Evolutionary conservation across 257 asterid genomes (phyloP).

Genomic region (Scutellaria galericulata): DNA sequence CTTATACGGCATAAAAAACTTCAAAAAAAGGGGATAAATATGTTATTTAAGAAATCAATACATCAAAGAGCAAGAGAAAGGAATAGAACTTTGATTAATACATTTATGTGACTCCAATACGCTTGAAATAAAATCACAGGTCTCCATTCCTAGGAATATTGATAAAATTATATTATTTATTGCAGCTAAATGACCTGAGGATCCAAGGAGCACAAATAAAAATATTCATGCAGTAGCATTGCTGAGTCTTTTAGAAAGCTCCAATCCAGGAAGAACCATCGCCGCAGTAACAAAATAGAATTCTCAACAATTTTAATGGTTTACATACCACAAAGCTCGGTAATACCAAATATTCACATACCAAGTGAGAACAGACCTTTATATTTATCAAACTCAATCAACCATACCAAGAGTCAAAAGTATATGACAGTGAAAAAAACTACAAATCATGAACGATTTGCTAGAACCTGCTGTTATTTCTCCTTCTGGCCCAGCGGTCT

Average conservation of each 20-base stretch:
- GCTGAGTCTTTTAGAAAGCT: neutral
- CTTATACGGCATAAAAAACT: neutral
- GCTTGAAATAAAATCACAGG: neutral
- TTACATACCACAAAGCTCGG: conserved; percentile 10
- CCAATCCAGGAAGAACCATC: conserved; percentile 5
- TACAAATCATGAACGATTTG: conserved; percentile 18
- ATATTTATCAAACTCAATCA: neutral
- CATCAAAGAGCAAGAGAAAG: conserved; percentile 1
- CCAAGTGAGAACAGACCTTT: neutral
- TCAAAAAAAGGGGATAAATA: neutral
- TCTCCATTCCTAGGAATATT: conserved; percentile 2
- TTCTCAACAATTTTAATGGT: conserved; percentile 2
- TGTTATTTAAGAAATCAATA: too few relatives aligned
- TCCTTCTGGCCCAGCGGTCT: conserved; percentile 94
- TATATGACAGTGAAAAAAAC: neutral
- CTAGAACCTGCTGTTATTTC: conserved; percentile 91
- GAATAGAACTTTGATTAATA: neutral
- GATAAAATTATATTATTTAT: neutral
- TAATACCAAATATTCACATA: conserved; percentile 6
- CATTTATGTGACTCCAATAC: neutral
- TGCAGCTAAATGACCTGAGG: neutral
- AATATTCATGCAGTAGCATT: conserved; percentile 20
- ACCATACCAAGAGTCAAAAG: neutral
- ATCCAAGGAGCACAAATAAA: neutral
- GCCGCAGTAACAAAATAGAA: conserved; percentile 12